phyloP scores from a whole-genome alignment of 371 early-diverging fungal genomes.

The Mucor sp. region DNA sequence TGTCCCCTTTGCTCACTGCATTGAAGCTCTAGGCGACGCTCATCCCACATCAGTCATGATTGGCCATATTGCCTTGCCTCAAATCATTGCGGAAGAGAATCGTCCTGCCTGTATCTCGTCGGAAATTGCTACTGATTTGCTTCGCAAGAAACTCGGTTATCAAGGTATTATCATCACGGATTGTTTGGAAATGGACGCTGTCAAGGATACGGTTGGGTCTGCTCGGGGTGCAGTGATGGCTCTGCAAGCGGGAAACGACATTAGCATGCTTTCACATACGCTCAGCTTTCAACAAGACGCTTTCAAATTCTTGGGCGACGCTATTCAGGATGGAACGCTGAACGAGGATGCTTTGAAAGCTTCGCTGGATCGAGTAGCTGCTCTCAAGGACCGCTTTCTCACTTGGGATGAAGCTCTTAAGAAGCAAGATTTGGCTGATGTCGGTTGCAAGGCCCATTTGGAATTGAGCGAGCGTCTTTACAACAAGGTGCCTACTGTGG shows the following conservation, averaged over 20 bases:
- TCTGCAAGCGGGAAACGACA: slow-evolving; percentile 51
- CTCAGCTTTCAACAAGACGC: slow-evolving; percentile 34
- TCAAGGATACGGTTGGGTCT: slow-evolving; percentile 43
- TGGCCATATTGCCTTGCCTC: slow-evolving; percentile 49
- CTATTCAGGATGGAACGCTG: slow-evolving; percentile 8
- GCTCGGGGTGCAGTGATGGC: slow-evolving; percentile 41
- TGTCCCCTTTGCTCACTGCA: slow-evolving; percentile 37
- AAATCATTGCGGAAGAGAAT: slow-evolving; percentile 23
- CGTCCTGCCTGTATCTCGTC: slow-evolving; percentile 38
- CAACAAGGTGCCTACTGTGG: slow-evolving; percentile 39
- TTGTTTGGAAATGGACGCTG: slow-evolving; percentile 57
- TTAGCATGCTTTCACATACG: slow-evolving; percentile 54
- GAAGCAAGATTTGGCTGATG: slow-evolving; percentile 11
- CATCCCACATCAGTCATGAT: slow-evolving; percentile 51
- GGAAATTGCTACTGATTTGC: slow-evolving; percentile 37
- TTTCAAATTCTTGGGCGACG: slow-evolving; percentile 23
- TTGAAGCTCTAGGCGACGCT: slow-evolving; percentile 19
- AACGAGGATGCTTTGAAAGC: slow-evolving; percentile 11
- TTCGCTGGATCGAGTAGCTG: slow-evolving; percentile 38
- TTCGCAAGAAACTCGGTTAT: slow-evolving; percentile 39
- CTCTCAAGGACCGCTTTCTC: slow-evolving; percentile 38
- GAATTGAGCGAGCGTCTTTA: slow-evolving; percentile 37
- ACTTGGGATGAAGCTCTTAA: slow-evolving; percentile 27
- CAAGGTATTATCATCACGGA: slow-evolving; percentile 54
- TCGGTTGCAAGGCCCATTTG: slow-evolving; percentile 29